A percentile compares a stretch with the other conserved stretches of the same genome.
These are phyloP conservation scores for Leptomonas pyrrhocoris DNA, from an alignment of 208 protist genomes.

Conservation along the genomic window DNA sequence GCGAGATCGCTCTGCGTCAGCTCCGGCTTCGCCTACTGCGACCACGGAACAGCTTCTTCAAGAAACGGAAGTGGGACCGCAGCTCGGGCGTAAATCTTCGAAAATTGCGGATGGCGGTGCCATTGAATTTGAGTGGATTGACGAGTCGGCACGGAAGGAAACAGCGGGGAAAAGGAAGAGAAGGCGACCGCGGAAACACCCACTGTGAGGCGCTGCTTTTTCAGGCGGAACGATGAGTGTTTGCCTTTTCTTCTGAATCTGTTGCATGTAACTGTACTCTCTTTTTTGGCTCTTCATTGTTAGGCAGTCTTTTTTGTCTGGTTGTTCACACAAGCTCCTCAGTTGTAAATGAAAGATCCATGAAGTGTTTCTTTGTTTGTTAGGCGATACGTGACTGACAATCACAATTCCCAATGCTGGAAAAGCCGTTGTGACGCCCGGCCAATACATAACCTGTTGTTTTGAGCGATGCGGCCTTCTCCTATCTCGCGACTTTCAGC, in stretches of 20 bases:
- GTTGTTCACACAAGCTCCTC: neutral
- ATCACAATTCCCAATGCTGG: too few relatives aligned
- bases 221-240: neutral
- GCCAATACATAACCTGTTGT: too few relatives aligned
- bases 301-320: too few relatives aligned
- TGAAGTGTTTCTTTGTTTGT: too few relatives aligned
- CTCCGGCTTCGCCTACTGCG: neutral
- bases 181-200: neutral
- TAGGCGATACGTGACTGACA: too few relatives aligned
- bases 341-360: too few relatives aligned
- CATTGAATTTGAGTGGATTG: constrained; percentile 11
- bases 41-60: neutral
- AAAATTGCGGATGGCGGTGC: neutral
- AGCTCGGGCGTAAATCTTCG: neutral
- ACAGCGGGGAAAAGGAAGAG: constrained; percentile 10
- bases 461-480: too few relatives aligned
- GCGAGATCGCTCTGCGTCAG: neutral
- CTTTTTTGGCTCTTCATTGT: neutral
- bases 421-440: too few relatives aligned
- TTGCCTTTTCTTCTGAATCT: neutral
- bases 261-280: neutral
- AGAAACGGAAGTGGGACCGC: neutral
- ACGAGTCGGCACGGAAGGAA: constrained; percentile 13
- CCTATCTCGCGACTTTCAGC: too few relatives aligned
- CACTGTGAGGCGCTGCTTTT: neutral